These are phyloP conservation scores for Anacardium occidentale DNA, from an alignment of 345 rosid genomes.

Conservation along the genomic window DNA sequence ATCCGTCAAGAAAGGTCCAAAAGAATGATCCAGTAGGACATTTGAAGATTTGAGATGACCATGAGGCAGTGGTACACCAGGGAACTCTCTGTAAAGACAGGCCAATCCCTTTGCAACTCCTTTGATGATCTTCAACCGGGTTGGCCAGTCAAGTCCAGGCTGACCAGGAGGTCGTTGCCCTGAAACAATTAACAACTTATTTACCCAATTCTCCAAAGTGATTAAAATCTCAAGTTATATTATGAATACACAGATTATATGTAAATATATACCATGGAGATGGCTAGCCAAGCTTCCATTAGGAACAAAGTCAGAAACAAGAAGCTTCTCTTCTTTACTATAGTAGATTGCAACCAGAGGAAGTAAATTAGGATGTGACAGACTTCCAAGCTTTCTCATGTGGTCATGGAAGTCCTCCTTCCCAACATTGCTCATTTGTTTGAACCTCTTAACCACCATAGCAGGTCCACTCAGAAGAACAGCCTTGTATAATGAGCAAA, in stretches of 20 bases:
- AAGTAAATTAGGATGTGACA: constrained; percentile 74
- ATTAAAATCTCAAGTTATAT: no score
- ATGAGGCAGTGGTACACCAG: constrained; percentile 53
- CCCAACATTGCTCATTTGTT: constrained; percentile 54
- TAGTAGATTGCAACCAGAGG: constrained; percentile 66
- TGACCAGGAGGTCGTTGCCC: constrained; percentile 48
- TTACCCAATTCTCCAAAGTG: no score
- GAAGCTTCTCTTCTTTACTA: constrained; percentile 79
- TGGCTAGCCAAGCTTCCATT: constrained; percentile 80
- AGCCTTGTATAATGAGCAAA: constrained; percentile 86
- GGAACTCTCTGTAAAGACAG: constrained; percentile 59
- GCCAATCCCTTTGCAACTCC: constrained; percentile 75
- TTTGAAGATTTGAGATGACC: constrained; percentile 91
- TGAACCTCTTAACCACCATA: constrained; percentile 77
- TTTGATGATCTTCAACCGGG: constrained; percentile 65
- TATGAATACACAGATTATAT: neutral
- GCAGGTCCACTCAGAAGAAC: constrained; percentile 48
- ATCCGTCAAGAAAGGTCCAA: constrained; percentile 60
- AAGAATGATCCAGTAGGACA: constrained; percentile 53
- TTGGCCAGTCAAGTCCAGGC: constrained; percentile 69
- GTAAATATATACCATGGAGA: constrained; percentile 56
- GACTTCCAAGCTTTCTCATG: constrained; percentile 61
- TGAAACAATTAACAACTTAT: constrained; percentile 19
- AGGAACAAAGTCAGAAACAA: constrained; percentile 58
- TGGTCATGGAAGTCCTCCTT: constrained; percentile 66